A percentile compares a stretch with the other conserved stretches of the same genome.
phyloP scores from a whole-genome alignment of 345 rosid species.

The Aquilaria malaccensis region DNA sequence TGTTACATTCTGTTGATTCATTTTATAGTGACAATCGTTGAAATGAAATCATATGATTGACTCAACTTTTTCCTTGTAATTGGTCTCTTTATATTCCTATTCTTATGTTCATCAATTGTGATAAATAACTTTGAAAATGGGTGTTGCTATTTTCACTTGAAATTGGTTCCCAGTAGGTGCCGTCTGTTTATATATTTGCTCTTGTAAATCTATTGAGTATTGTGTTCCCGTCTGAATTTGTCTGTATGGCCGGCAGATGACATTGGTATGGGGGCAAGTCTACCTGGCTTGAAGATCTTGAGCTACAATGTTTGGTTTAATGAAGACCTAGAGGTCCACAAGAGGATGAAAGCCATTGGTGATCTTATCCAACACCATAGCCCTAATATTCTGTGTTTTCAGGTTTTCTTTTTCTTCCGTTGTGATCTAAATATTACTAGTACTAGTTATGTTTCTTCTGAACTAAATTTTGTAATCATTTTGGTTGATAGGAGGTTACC shows the following conservation, averaged over 20 bases:
- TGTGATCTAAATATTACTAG: background rate
- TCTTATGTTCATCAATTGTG: too few species aligned
- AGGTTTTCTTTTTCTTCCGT: conserved; percentile 37
- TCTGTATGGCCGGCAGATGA: conserved; percentile 26
- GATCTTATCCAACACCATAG: conserved; percentile 69
- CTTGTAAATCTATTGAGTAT: background rate
- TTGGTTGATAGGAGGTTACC: conserved; percentile 68
- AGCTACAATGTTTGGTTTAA: conserved; percentile 98
- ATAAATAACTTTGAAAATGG: too few species aligned
- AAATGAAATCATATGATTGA: too few species aligned
- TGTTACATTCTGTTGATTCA: too few species aligned
- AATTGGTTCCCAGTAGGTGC: too few species aligned
- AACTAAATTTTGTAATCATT: background rate
- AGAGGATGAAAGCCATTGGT: conserved; percentile 81
- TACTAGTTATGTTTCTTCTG: background rate
- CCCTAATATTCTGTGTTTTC: conserved; percentile 85
- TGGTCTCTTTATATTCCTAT: background rate
- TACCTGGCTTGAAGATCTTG: conserved; percentile 54
- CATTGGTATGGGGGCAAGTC: conserved; percentile 23
- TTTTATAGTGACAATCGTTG: too few species aligned
- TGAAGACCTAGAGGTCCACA: conserved; percentile 74
- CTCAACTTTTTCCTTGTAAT: background rate
- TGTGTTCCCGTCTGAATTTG: background rate
- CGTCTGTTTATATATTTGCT: background rate
- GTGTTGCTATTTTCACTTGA: too few species aligned